Evolutionary conservation across 2,329 filamentous ascomycete genomes (phyloP), one percentile per base, ranked within the genome.

Genomic region (Claviceps humidiphila): DNA sequence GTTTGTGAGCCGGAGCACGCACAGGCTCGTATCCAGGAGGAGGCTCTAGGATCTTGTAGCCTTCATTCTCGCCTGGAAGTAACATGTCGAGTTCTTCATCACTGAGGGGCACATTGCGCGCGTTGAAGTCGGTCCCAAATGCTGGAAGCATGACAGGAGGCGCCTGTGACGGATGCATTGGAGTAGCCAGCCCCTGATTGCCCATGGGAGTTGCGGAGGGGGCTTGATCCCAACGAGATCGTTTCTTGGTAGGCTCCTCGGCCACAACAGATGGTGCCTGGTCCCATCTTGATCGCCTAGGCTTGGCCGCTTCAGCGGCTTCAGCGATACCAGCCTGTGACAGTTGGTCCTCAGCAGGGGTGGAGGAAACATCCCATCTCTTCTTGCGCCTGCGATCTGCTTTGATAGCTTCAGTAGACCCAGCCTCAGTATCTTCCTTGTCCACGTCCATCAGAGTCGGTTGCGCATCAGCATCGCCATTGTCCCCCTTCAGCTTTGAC

Each of bases 61-160:
- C 93, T 62, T 97, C 87, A 0, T 81, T 81, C 63, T 94, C 88
- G 2, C 84, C 83, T 1, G 93, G 93, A 6, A 98, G 80, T 75
- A 98, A 87, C 64, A 85, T 74, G 63, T 98, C 87, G 48, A 98
- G 82, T 66, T 97, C 90, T 66, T 98, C 93, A 60, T 98, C 93
- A 43, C 90, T 93, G 43, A 95, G 74, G 5, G 88, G 77, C 54
- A 85, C 82, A 67, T 91, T 93, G 56, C 90, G 85, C 51, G 74
- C 80, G 43, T 48, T 51, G 4, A 93, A 78, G 63, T 96, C 90
- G 44, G 84, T 85, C 49, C 89, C 89, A 63, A 95, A 94, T 8
- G 80, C 73, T n/a, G 74, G 72, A 16, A 78, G 77, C 65, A 55
- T 64, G 5, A 38, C 24, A 67, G 59, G 73, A 68, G 58, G 56